Evolutionary conservation across 441 rosid species (phyloP), one percentile per base, ranked within the genome.

Genomic region (Viola pubescens): DNA sequence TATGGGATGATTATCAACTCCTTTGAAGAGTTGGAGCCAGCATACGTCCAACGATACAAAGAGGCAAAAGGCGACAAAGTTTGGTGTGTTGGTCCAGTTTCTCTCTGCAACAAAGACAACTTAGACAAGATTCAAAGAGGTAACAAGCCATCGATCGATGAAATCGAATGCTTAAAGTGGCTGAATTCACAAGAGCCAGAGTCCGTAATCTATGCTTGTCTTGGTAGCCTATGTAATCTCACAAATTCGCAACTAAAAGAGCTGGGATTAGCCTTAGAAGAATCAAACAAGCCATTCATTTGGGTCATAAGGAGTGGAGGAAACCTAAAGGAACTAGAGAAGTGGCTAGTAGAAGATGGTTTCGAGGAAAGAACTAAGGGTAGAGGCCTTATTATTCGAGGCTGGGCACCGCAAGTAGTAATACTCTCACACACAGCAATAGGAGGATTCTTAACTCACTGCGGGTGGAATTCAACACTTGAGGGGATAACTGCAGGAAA

Each of bases 51-150:
- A 10, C 66, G 63, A 9, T 75, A 61, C 59, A 58, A 1, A 52
- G 68, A 73, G 58, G 10, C 37, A 9, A 65, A 6, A 41, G 46
- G 44, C 0, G 68, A 19, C 42, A 74, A 63, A 46, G 66, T 63
- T 6, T 75, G 79, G 82, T 73, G 70, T 13, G 14, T 79, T 6
- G 81, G 84, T 46, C 82, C 79, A 0, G 72, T 77, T 13, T 82
- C 79, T 0, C 51, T 77, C 3, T 51, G 64, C 78, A 70, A 69
- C 59, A 58, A 67, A 41, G 54, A 58, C 46, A 49, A 44, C 38
- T 4, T 51, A 19, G 80, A 73, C 41, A 69, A 66, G 68, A 45
- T 55, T 59, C 63, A 72, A 5, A 63, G 81, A 67, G 84, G 83
- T 4, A 60, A 72, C 41, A 48, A 52, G 37, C 56, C 77, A 1